Evolutionary conservation across 2,329 filamentous ascomycete species (phyloP), one percentile per base, ranked within the genome.

Genomic region (Sporothrix globosa): DNA sequence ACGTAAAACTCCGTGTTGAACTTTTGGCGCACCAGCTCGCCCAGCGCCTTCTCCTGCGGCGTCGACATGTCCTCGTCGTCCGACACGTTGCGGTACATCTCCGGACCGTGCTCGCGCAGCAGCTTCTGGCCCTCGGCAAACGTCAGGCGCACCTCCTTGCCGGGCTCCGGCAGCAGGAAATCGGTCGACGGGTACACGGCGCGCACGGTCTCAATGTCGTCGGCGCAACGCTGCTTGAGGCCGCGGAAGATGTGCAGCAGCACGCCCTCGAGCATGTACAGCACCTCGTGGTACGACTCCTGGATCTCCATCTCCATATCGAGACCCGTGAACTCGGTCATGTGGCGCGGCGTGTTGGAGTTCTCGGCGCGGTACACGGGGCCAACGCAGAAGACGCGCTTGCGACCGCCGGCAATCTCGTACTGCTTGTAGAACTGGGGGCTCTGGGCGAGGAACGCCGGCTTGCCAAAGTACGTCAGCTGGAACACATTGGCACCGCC

Each of bases 1-100:
- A 96, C 90, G 83, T 97, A 98, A 83, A 98, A 98, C 83, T 99
- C 96, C 72, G 93, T 96, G 78, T 91, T 88, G 86, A 91, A 97
- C 82, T 97, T 97, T 76, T 92, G 86, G 70, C 92, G 90, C 74
- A 98, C 88, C 63, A 98, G 85, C 34, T 89, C 90, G 71, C 96
- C 96, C 10, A 98, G 89, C n/a, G 91, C 92, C 82, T 94, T 94
- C 80, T 96, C 92, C 77, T 95, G 90, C 0, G 92, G 89, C 0
- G 92, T 96, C 77, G 82, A 87, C 84, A 95, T 89, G 77, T 96
- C 92, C 77, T 95, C 92, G 73, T 91, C 88, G 78, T 95, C 91
- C 48, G 82, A 83, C 46, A 94, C 89, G 75, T 93, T 87, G 74
- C 81, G 81, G 80, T 82, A 90, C 77, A 92, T 90, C 70, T 83